Percentiles rank a stretch among this genome's conserved stretches.
These are phyloP conservation scores for Ceratobasidium sp. DNA, from an alignment of 1,284 basidiomycete species.

Conservation along the genomic window DNA sequence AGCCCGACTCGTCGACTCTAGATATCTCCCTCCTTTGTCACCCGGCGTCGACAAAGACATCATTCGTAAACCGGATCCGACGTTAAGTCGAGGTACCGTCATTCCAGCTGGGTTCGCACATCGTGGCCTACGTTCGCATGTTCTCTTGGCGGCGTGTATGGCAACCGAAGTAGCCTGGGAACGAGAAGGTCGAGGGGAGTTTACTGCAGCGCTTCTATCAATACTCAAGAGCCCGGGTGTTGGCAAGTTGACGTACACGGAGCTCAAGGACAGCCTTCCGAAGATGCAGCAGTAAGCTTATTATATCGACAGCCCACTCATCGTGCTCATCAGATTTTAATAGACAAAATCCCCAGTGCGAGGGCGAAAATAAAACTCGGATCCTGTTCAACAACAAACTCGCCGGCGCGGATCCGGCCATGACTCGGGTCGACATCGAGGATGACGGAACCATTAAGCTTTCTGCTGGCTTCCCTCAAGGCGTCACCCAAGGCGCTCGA, in stretches of 20 bases:
- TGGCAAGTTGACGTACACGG: conserved; percentile 66
- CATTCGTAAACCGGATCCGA: not conserved
- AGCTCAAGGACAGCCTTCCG: conserved; percentile 60
- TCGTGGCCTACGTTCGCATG: conserved; percentile 61
- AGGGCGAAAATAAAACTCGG: conserved; percentile 65
- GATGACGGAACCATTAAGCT: conserved; percentile 57
- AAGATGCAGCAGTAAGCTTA: conserved; percentile 43
- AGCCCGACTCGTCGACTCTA: conserved; percentile 60
- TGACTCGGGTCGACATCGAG: conserved; percentile 60
- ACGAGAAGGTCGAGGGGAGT: conserved; percentile 66
- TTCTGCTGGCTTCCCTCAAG: conserved; percentile 70
- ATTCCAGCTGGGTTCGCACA: conserved; percentile 65
- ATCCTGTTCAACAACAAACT: conserved; percentile 69
- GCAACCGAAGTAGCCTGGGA: conserved; percentile 68
- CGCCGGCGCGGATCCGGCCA: conserved; percentile 65
- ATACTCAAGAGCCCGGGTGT: conserved; percentile 63
- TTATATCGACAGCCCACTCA: not conserved
- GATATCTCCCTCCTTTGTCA: conserved; percentile 65
- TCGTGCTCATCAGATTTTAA: not conserved
- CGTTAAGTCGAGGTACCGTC: not conserved
- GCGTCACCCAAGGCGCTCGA: conserved; percentile 70
- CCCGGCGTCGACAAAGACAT: conserved; percentile 64
- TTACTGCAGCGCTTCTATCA: conserved; percentile 68
- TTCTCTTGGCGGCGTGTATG: conserved; percentile 68
- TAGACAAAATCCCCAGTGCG: conserved; percentile 65